Base-by-base conservation (phyloP, 192 early-diverging fungal genomes). In the Radiomyces spectabilis region DNA sequence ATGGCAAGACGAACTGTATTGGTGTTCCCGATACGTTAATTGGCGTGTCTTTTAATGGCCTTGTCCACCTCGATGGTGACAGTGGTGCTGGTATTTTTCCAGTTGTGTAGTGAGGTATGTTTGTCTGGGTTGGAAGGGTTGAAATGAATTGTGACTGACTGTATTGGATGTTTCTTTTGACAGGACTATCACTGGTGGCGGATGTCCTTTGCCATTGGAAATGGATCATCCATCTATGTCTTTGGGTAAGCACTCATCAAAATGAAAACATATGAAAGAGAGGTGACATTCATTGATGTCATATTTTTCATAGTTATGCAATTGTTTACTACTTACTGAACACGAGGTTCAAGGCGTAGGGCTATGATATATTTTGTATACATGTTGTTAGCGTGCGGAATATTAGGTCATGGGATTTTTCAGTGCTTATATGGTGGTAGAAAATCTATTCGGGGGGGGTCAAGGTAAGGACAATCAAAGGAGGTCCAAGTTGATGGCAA, bases 111-210 rank as follows among this genome's bases (percentile, higher is more conserved):
- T 13, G 78, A 86, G 50, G 69, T 69, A 65, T n/a, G n/a, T n/a
- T n/a, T n/a, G n/a, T n/a, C n/a, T n/a, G n/a, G n/a, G n/a, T n/a
- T n/a, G n/a, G n/a, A 27, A 34, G 10, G 31, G 21, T n/a, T 22
- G 1, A 49, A 49, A 49, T 12, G n/a, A 30, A 52, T 18, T n/a
- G 37, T 9, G 21, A 38, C 29, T 41, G 18, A 44, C 21, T 56
- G 19, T 34, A 25, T 5, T 8, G n/a, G 70, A 9, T 22, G 10
- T 5, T 34, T 22, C 4, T 52, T 53, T 59, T 52, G 60, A 65
- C 41, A 83, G 53, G 73, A 92, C 53, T 92, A 89, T 63, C 74
- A 76, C 39, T 94, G 93, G 89, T 94, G 92, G 92, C 95, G 95
- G 95, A 68, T 86, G 41, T 80, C 89, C 4, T 95, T 93, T 71